A percentile compares a stretch with the other conserved stretches of the same genome.
These are phyloP conservation scores for Botryotinia calthae DNA, from an alignment of 2,329 filamentous ascomycete species.

Conservation along the genomic window DNA sequence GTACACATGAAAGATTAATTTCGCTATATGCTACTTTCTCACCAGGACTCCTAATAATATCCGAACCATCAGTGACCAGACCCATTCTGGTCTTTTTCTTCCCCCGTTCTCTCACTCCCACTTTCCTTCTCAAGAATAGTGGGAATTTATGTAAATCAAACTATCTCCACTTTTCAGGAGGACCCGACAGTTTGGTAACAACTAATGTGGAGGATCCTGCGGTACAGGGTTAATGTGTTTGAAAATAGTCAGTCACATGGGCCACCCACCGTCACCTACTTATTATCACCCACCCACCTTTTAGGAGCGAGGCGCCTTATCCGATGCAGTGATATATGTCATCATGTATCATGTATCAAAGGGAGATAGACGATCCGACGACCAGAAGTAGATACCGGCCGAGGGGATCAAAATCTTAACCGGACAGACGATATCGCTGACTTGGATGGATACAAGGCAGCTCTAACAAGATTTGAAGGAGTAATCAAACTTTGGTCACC, in stretches of 20 bases:
- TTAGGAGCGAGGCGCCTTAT: slow-evolving; percentile 2
- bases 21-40: not conserved
- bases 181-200: slow-evolving; percentile 12
- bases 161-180: slow-evolving; percentile 3
- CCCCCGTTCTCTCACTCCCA: not conserved
- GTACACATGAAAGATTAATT: not conserved
- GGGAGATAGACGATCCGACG: not conserved
- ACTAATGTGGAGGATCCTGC: slow-evolving; percentile 4
- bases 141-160: not conserved
- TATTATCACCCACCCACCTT: slow-evolving; percentile 3
- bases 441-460: not conserved
- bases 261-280: not conserved
- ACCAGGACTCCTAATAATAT: not conserved
- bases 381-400: not conserved
- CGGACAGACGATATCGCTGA: not conserved
- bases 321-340: not conserved
- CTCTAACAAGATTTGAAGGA: not conserved
- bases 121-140: slow-evolving; percentile 10
- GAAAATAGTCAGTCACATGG: slow-evolving; percentile 10
- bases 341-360: not conserved
- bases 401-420: not conserved
- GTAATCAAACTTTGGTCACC: not conserved
- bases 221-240: slow-evolving; percentile 5
- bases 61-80: not conserved
- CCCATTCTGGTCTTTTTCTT: not conserved